A percentile compares a stretch with the other conserved stretches of the same genome.
Conservation (phyloP, 148 eudicot genomes). For the Nyssa sinensis region DNA sequence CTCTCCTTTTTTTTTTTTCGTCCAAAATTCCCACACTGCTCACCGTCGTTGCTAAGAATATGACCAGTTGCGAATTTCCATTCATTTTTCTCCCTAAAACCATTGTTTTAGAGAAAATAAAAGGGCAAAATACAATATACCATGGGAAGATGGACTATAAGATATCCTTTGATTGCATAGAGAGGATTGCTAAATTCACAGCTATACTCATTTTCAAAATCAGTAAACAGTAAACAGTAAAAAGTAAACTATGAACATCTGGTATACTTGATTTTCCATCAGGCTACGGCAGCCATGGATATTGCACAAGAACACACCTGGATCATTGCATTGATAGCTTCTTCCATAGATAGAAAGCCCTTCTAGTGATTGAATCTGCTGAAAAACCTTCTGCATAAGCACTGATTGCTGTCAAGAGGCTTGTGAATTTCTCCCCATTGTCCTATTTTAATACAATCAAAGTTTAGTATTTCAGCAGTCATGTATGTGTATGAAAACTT, state of each 20-base stretch:
- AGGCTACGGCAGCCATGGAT: background rate
- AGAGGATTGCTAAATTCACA: background rate
- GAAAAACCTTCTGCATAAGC: constrained; percentile 98
- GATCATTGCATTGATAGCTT: constrained; percentile 46
- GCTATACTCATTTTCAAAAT: background rate
- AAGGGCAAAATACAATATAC: background rate
- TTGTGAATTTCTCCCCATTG: constrained; percentile 81
- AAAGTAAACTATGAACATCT: background rate
- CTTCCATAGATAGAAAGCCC: constrained; percentile 79
- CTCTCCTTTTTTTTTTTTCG: too few species aligned
- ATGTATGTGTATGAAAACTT: background rate
- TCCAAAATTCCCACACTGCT: background rate
- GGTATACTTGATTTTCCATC: background rate
- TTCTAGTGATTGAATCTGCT: constrained; percentile 75
- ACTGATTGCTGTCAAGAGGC: constrained; percentile 79
- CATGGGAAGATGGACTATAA: background rate
- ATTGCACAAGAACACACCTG: background rate
- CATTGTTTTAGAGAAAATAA: background rate
- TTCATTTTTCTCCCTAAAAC: too few species aligned
- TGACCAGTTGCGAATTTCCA: too few species aligned
- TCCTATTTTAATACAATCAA: constrained; percentile 48
- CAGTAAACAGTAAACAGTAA: background rate
- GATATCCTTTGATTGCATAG: background rate
- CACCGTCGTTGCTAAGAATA: too few species aligned
- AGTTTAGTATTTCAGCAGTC: background rate